phyloP scores from a whole-genome alignment of 2,329 filamentous ascomycete species.

The Eutypella sp. region DNA sequence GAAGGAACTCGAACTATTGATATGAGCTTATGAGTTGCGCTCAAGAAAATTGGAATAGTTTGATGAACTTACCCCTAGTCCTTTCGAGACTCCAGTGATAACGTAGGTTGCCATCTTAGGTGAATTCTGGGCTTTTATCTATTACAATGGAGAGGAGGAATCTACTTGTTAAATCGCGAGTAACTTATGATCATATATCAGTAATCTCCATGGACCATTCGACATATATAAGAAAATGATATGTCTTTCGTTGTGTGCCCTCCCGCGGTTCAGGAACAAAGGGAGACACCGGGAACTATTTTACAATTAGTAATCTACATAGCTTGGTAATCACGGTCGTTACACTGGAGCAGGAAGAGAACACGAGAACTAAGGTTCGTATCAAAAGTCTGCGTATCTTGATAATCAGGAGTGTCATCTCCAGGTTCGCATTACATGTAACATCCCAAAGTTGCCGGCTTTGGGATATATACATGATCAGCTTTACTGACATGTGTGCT shows the following conservation, averaged over 20 bases:
- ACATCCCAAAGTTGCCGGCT: not conserved
- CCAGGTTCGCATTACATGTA: not conserved
- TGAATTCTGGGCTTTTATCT: not conserved
- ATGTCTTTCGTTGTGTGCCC: no score
- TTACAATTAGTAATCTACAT: no score
- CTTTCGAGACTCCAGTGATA: not conserved
- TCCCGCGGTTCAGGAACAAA: no score
- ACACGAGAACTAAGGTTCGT: no score
- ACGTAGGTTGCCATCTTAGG: not conserved
- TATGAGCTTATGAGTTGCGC: not conserved
- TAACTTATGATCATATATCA: no score
- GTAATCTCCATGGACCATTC: no score
- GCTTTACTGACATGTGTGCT: not conserved
- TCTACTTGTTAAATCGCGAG: not conserved
- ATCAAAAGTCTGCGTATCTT: no score
- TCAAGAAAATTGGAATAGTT: not conserved
- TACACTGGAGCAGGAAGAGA: no score
- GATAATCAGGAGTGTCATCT: no score
- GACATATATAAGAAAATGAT: no score
- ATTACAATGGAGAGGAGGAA: not conserved
- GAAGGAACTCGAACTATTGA: conserved; percentile 43
- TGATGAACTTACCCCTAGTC: not conserved
- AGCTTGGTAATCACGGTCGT: no score
- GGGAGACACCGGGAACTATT: no score
- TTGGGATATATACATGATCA: not conserved